These are phyloP conservation scores for Mycena amicta DNA, from an alignment of 768 basidiomycete genomes.

Conservation along the genomic window DNA sequence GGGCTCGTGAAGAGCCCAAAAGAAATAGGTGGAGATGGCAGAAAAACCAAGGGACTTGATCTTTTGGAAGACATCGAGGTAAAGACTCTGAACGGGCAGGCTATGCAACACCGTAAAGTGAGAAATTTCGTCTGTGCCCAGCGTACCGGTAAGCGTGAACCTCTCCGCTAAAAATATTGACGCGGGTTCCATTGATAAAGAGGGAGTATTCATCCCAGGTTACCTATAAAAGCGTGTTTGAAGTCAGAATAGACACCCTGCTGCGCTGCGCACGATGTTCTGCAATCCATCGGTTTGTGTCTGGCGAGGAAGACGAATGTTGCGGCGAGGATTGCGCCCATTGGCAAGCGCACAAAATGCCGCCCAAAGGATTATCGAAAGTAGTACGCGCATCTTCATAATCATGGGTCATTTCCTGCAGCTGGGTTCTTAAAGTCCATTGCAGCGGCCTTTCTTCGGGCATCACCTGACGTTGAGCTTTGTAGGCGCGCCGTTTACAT, in stretches of 20 bases:
- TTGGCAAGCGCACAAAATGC: background rate
- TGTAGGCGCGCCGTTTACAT: too few species aligned
- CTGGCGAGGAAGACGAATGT: conserved; percentile 20
- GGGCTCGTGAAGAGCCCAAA: conserved; percentile 48
- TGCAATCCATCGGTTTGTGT: conserved; percentile 33
- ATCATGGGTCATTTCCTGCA: background rate
- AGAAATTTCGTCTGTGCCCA: background rate
- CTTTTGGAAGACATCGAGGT: conserved; percentile 48
- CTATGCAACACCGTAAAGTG: conserved; percentile 25
- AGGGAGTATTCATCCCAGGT: conserved; percentile 50
- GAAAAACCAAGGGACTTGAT: conserved; percentile 50
- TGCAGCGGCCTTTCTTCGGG: background rate
- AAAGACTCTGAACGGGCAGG: conserved; percentile 43
- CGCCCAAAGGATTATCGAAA: background rate
- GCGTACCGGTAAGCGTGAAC: conserved; percentile 44
- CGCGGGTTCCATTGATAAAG: conserved; percentile 42
- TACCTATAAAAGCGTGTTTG: conserved; percentile 29
- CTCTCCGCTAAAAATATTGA: conserved; percentile 46
- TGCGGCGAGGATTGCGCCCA: background rate
- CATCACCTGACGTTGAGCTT: conserved; percentile 2
- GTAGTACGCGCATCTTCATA: background rate
- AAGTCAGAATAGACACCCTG: background rate
- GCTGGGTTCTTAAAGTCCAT: background rate
- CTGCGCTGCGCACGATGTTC: conserved; percentile 28
- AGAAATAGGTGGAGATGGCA: conserved; percentile 46